Evolutionary conservation across 140 eudicot genomes (phyloP).

Genomic region (Flaveria floridana): DNA sequence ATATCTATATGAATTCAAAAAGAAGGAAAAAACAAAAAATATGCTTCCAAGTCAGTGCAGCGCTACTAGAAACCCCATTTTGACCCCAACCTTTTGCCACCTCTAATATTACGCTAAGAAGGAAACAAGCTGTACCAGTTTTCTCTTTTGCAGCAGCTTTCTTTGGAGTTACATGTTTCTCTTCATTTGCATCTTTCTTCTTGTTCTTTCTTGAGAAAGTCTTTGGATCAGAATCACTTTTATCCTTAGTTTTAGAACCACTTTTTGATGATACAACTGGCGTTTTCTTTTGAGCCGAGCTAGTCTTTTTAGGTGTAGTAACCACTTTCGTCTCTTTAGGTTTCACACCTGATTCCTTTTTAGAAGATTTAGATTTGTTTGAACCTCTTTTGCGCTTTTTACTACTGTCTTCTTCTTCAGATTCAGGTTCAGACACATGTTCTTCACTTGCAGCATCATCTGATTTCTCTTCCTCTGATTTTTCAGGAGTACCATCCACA

Average conservation of each 20-base stretch:
- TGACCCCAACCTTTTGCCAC: slow-evolving; percentile 8
- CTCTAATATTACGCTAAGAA: slow-evolving; percentile 1
- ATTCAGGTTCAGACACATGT: slow-evolving; percentile 50
- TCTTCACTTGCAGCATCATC: slow-evolving; percentile 61
- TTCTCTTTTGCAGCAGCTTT: slow-evolving; percentile 72
- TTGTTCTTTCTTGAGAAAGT: slow-evolving; percentile 67
- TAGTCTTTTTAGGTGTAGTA: slow-evolving; percentile 46
- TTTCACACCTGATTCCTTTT: slow-evolving; percentile 51
- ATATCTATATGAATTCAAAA: not conserved
- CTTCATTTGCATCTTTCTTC: slow-evolving; percentile 54
- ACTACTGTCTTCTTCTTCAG: slow-evolving; percentile 54
- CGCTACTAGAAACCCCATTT: not conserved
- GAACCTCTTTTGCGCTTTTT: slow-evolving; percentile 50
- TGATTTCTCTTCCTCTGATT: slow-evolving; percentile 69
- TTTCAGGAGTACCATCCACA: slow-evolving; percentile 21
- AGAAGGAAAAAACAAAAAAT: not conserved
- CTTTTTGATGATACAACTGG: slow-evolving; percentile 54
- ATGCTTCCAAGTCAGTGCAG: not conserved
- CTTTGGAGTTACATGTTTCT: slow-evolving; percentile 59
- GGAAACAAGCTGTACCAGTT: slow-evolving; percentile 41
- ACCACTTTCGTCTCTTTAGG: slow-evolving; percentile 44
- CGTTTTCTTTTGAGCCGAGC: slow-evolving; percentile 50
- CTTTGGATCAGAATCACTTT: slow-evolving; percentile 49
- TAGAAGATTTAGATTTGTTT: slow-evolving; percentile 45
- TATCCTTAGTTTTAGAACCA: slow-evolving; percentile 46